Conservation (phyloP, 169 alveolate species). For the Cryptosporidium tyzzeri region DNA sequence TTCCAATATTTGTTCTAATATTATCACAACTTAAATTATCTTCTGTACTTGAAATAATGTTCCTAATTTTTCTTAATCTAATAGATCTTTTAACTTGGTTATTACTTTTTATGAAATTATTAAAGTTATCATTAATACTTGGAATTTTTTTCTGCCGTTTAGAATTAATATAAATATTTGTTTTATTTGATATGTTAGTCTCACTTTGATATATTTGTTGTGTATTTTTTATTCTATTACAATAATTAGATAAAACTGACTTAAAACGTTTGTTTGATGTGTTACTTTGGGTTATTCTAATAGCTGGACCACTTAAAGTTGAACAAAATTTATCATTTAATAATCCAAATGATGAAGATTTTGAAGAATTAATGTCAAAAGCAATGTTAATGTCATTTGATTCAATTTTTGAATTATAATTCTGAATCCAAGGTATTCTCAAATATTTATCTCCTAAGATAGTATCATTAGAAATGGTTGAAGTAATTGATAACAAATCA, state of each 20-base stretch:
- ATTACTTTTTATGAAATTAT: not conserved
- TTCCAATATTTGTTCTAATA: slow-evolving; percentile 46
- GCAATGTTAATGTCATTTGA: not conserved
- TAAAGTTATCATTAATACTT: not conserved
- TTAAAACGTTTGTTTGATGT: not conserved
- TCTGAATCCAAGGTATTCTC: not conserved
- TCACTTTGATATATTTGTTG: not conserved
- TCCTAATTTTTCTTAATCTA: slow-evolving; percentile 18
- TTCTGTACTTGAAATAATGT: slow-evolving; percentile 20
- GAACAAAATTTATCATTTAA: not conserved
- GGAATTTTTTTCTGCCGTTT: not conserved
- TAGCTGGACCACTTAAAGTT: slow-evolving; percentile 5
- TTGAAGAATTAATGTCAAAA: not conserved
- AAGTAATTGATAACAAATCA: not conserved
- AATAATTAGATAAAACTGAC: not conserved
- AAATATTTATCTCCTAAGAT: not conserved
- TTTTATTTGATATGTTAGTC: not conserved
- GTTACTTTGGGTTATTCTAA: not conserved
- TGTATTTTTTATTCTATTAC: not conserved
- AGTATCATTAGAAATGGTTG: not conserved
- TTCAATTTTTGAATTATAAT: not conserved
- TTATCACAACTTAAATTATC: slow-evolving; percentile 58
- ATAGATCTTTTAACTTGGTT: not conserved
- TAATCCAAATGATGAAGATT: not conserved
- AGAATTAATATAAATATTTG: not conserved